Evolutionary conservation across 2,329 filamentous ascomycete genomes (phyloP).

Genomic region (Plectosphaerella sp.): DNA sequence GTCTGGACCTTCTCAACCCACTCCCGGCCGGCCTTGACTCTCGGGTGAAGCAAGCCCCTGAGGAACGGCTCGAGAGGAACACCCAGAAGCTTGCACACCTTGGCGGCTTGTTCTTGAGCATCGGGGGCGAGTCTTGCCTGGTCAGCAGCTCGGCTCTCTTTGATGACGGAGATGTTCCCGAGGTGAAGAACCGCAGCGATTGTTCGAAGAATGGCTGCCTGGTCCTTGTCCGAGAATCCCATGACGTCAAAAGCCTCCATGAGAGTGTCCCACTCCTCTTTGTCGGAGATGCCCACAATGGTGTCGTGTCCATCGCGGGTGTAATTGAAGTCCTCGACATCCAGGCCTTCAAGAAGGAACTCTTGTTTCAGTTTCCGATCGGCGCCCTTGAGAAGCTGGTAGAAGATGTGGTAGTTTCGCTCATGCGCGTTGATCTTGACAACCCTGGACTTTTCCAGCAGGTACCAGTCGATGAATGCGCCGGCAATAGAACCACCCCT

Average conservation of each 20-base stretch:
- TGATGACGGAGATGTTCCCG: constrained; percentile 84
- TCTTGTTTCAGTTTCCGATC: constrained; percentile 68
- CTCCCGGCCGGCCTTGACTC: constrained; percentile 90
- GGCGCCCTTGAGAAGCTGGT: constrained; percentile 86
- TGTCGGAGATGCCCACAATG: constrained; percentile 85
- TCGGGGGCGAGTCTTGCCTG: constrained; percentile 80
- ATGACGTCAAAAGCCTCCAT: constrained; percentile 93
- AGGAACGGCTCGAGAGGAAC: constrained; percentile 82
- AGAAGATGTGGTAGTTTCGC: constrained; percentile 96
- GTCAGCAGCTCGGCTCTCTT: constrained; percentile 86
- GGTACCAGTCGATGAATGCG: constrained; percentile 97
- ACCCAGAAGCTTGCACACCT: constrained; percentile 78
- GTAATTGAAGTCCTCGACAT: constrained; percentile 86
- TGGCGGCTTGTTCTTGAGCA: constrained; percentile 68
- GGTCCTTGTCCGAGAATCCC: constrained; percentile 84
- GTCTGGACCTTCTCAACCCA: constrained; percentile 99
- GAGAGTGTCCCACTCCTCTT: constrained; percentile 82
- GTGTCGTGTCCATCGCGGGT: constrained; percentile 87
- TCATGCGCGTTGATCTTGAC: constrained; percentile 84
- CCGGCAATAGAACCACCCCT: constrained; percentile 85
- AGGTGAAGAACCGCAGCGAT: constrained; percentile 90
- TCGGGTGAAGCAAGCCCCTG: constrained; percentile 83
- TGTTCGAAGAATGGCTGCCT: constrained; percentile 76
- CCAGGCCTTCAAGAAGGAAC: constrained; percentile 69
- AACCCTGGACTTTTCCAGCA: constrained; percentile 96